Evolutionary conservation across 768 basidiomycete species (phyloP), one percentile per base, ranked within the genome.

Genomic region (Leccinum rimulosum): DNA sequence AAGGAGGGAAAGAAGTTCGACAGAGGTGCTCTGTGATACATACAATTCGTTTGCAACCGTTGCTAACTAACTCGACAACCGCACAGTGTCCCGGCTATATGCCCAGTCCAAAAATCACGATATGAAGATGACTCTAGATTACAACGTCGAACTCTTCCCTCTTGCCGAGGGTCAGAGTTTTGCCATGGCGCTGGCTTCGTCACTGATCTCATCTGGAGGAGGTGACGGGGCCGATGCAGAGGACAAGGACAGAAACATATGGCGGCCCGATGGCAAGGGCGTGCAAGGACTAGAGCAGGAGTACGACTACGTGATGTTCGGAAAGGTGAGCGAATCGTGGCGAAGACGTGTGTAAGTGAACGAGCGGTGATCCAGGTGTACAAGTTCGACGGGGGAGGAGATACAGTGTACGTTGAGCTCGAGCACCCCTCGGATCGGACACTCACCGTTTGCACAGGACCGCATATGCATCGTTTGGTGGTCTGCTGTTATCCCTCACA

Each of bases 221-320:
- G 72, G 79, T 55, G 89, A 85, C 55, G 80, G 77, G 45, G 74
- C 75, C 2, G 85, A 85, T 45, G 70, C 73, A 28, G 84, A 85
- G 25, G 89, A 91, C 66, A 86, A 91, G 71, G 89, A 91, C 64
- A 76, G 86, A 56, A 82, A 90, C 69, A 83, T 88, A 17, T 94
- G 92, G 92, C 77, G 92, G 68, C 92, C 92, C 53, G 91, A 92
- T 69, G 88, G 87, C 38, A 94, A 87, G 74, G 92, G 84, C 14
- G 82, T 80, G 64, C 81, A 83, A 70, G 95, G 87, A 11, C 72
- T 99, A 28, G 96, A 98, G 63, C 90, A 94, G 59, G 95, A 98
- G 64, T 99, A 94, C 68, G 95, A 98, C 69, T 99, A 98, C 79
- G 96, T 99, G 64, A 98, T 98, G 95, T 95, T 93, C 72, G 96